Evolutionary conservation across 2,329 filamentous ascomycete species (phyloP), one percentile per base, ranked within the genome.

Genomic region (Ceratocystis eucalypticola): DNA sequence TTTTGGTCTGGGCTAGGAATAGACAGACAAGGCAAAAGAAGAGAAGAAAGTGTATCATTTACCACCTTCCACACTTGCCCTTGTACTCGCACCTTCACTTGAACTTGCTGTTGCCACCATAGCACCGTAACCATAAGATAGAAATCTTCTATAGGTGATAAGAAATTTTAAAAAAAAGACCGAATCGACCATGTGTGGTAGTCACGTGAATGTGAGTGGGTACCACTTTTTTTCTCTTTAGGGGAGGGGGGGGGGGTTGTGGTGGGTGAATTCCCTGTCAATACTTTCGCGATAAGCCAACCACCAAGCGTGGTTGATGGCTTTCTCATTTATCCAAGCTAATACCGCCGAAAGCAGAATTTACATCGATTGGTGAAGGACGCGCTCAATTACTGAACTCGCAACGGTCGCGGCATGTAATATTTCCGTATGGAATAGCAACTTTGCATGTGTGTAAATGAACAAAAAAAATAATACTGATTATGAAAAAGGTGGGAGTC

Each of bases 251-350:
- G 50, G 25, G 22, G 22, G 22, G 22, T 25, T 25, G 22, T 25
- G 22, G 22, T 25, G 28, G 25, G 30, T 6, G 33, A 7, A 28
- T 44, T 12, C 61, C 61, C n/a, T 44, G 37, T 44, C 33, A 25
- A 44, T 62, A 33, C 30, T 62, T 30, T 44, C n/a, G 37, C 61
- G 37, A 62, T 62, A 45, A 62, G 30, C 30, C 55, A 59, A 30
- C 55, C 55, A 59, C 28, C 33, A 28, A 59, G 55, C 55, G 55
- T 59, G 17, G 12, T 17, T 15, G 48, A 17, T 28, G 15, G 48
- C 15, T 28, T 53, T n/a, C 48, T 53, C 25, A 25, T 53, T 53
- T n/a, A 37, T 59, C 30, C 55, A 15, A 59, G 30, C 55, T 59
- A 37, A 33, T 3, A 30, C 25, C 55, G 22, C 28, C 55, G 15